phyloP scores from a whole-genome alignment of 2,329 filamentous ascomycete genomes.

The Whalleya microplaca region DNA sequence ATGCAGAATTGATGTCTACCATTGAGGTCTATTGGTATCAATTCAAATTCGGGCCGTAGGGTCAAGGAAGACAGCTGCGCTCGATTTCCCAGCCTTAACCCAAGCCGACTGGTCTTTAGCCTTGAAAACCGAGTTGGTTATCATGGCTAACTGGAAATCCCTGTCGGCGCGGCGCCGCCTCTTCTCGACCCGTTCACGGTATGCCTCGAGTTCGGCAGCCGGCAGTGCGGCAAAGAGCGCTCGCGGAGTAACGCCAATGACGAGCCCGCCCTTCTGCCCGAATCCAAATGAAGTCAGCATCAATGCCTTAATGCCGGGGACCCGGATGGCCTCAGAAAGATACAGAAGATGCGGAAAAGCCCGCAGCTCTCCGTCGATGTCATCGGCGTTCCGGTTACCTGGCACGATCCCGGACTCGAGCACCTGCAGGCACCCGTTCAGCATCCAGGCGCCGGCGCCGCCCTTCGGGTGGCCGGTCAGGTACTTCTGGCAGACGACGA shows the following conservation, averaged over 20 bases:
- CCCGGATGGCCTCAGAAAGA: slow-evolving; percentile 93
- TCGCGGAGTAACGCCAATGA: slow-evolving; percentile 71
- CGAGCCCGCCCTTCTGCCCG: slow-evolving; percentile 97
- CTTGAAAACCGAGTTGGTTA: slow-evolving; percentile 18
- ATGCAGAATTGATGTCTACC: background rate
- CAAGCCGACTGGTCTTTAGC: slow-evolving; percentile 19
- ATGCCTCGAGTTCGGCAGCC: too few species aligned
- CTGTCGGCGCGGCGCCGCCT: slow-evolving; percentile 14
- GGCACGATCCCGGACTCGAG: slow-evolving; percentile 93
- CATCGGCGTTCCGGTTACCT: slow-evolving; percentile 97
- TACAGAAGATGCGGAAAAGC: slow-evolving; percentile 98
- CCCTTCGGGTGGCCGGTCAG: slow-evolving; percentile 98
- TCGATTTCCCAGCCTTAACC: slow-evolving; percentile 2
- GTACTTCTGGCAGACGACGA: slow-evolving; percentile 99
- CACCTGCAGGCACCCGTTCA: slow-evolving; percentile 96
- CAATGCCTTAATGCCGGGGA: slow-evolving; percentile 97
- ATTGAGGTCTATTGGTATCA: slow-evolving; percentile 1
- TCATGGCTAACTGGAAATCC: slow-evolving; percentile 14
- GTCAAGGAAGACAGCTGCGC: slow-evolving; percentile 9
- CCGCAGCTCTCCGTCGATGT: slow-evolving; percentile 95
- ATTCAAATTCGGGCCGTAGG: slow-evolving; percentile 13
- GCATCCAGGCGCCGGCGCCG: slow-evolving; percentile 99
- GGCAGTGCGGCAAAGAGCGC: background rate
- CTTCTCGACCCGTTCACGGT: slow-evolving; percentile 1
- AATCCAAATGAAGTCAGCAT: slow-evolving; percentile 99